These are phyloP conservation scores for Chenopodium berlandieri DNA, from an alignment of 148 eudicot genomes.

Conservation along the genomic window DNA sequence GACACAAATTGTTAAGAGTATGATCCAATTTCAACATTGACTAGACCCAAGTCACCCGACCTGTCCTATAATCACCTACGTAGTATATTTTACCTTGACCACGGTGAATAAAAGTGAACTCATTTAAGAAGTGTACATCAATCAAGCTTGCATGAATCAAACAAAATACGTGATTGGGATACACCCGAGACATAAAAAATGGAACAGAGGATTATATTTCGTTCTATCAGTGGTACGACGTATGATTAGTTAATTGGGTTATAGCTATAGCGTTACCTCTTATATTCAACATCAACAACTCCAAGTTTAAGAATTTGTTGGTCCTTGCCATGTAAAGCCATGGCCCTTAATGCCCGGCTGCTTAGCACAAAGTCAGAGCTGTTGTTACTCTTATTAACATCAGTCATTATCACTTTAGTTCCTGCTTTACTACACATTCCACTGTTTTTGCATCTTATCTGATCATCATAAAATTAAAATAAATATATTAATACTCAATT, in stretches of 20 bases:
- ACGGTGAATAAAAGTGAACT: too few relatives aligned
- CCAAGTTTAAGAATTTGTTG: slow-evolving; percentile 49
- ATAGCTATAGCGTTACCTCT: slow-evolving; percentile 17
- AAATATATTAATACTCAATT: background rate
- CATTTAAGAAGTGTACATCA: too few relatives aligned
- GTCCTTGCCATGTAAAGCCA: slow-evolving; percentile 65
- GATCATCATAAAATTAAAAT: background rate
- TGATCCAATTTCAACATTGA: too few relatives aligned
- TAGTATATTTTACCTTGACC: too few relatives aligned
- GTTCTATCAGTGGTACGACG: too few relatives aligned
- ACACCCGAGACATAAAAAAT: background rate
- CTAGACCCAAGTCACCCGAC: too few relatives aligned
- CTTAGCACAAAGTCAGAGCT: slow-evolving; percentile 64
- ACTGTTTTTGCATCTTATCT: slow-evolving; percentile 55
- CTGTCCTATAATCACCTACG: too few relatives aligned
- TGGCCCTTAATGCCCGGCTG: slow-evolving; percentile 62
- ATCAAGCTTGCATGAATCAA: too few relatives aligned
- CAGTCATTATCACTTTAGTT: slow-evolving; percentile 52
- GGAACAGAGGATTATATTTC: background rate
- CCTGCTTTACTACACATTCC: slow-evolving; percentile 51
- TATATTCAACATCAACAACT: slow-evolving; percentile 23
- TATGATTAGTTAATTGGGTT: too few relatives aligned
- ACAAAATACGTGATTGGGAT: too few relatives aligned
- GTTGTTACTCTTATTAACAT: slow-evolving; percentile 46
- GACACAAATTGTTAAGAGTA: background rate